Conservation (phyloP, 129 eudicot species). For the Chrysanthemum lavandulifolium region DNA sequence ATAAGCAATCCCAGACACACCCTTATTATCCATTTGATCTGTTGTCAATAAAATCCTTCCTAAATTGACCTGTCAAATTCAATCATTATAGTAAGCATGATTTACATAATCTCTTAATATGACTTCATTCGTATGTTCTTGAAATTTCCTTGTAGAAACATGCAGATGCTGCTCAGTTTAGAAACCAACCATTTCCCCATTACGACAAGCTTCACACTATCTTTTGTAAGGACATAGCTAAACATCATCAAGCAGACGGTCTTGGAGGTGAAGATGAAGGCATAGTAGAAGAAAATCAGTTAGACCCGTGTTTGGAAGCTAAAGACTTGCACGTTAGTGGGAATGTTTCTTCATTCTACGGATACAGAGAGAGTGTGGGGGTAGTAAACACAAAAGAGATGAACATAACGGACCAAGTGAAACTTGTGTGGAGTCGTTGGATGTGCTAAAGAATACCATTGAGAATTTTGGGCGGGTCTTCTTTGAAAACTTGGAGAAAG, state of each 20-base stretch:
- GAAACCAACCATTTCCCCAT: conserved; percentile 1
- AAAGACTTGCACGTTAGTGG: not conserved
- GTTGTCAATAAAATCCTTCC: too few relatives aligned
- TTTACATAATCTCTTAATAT: not conserved
- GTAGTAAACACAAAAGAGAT: conserved; percentile 6
- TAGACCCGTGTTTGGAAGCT: not conserved
- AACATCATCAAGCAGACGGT: not conserved
- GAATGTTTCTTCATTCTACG: not conserved
- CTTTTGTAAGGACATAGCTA: not conserved
- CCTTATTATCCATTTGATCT: too few relatives aligned
- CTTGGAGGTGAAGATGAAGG: not conserved
- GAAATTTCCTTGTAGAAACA: not conserved
- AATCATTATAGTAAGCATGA: too few relatives aligned
- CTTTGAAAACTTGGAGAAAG: too few relatives aligned
- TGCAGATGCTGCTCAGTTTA: conserved; percentile 10
- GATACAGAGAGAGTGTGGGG: not conserved
- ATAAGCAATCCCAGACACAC: too few relatives aligned
- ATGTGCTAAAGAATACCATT: too few relatives aligned
- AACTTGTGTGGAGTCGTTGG: conserved; percentile 1
- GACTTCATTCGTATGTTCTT: not conserved
- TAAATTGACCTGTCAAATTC: too few relatives aligned
- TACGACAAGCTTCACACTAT: conserved; percentile 7
- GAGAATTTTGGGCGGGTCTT: too few relatives aligned
- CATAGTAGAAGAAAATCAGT: conserved; percentile 2
- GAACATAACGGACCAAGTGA: not conserved